Base-by-base conservation (phyloP, 1,284 basidiomycete species). In the Xanthoconium separans region DNA sequence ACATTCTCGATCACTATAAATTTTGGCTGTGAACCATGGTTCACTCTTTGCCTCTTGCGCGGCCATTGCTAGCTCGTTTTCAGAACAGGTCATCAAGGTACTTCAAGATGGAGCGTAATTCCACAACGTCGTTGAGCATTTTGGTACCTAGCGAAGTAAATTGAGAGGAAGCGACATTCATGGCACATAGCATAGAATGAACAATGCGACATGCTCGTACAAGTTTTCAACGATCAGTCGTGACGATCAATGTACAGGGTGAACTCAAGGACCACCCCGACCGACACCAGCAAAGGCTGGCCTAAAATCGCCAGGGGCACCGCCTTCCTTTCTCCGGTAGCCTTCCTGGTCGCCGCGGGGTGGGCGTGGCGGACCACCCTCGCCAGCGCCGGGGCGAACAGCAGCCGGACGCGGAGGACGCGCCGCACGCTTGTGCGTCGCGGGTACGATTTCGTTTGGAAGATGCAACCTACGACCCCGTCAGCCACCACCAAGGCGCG, bases 351-450 rank as follows among this genome's bases (percentile, higher is more conserved):
- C 91, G 47, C 87, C 87, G 64, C 93, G 89, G 66, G 92, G 91
- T 51, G 91, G 79, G 61, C 92, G 89, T 81, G 94, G 92, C 33
- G 88, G 84, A 69, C 89, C 91, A 40, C 85, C 85, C 55, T 80
- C 84, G 54, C 81, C 78, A 57, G 74, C 82, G 53, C 82, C 81
- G 47, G 79, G 79, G 64, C 91, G 89, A 61, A 87, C 81, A 58
- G 76, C 70, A 49, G 90, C 87, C 40, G 89, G 89, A 64, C 85
- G 87, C 65, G 79, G 80, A 58, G 82, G 84, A 75, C 84, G 93
- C 64, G 73, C 88, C 57, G 91, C 89, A 80, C 94, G 96, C 83
- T 95, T 95, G 84, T 95, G 92, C 63, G 95, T 98, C 58, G 91
- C 78, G 60, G 95, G 95, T 56, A 98, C 95, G 68, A 98, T 97